Percentiles rank a stretch among this genome's conserved stretches.
These are phyloP conservation scores for Themeda triandra DNA, from an alignment of 176 grass and related monocot species.

Conservation along the genomic window DNA sequence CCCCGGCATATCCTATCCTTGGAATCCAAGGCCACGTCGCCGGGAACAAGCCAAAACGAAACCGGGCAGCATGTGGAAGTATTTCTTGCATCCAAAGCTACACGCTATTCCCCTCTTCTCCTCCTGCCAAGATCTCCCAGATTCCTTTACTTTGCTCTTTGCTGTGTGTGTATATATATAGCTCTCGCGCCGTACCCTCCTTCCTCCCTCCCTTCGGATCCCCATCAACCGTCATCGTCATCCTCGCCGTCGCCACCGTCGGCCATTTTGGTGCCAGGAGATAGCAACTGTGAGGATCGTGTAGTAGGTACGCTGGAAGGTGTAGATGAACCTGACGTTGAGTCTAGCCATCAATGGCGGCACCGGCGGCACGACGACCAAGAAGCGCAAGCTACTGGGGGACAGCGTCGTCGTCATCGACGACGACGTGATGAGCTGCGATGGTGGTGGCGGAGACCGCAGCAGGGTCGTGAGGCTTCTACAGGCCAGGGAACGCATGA, in stretches of 20 bases:
- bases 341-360: neutral
- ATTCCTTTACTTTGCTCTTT: constrained; percentile 19
- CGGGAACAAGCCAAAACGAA: constrained; percentile 42
- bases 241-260: neutral
- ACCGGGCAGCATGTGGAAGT: constrained; percentile 21
- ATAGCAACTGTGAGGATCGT: neutral
- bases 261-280: neutral
- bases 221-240: neutral
- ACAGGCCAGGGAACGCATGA: constrained; percentile 44
- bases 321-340: constrained; percentile 26
- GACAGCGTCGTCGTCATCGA: neutral
- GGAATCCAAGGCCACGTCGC: constrained; percentile 43
- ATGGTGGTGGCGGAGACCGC: neutral
- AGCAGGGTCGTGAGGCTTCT: constrained; percentile 37
- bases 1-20: constrained; percentile 32
- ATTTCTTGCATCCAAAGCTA: constrained; percentile 56
- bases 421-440: neutral
- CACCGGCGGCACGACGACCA: neutral
- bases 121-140: constrained; percentile 25
- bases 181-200: neutral
- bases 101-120: constrained; percentile 17
- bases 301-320: neutral
- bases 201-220: neutral
- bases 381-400: constrained; percentile 33
- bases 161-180: neutral